These are phyloP conservation scores for Camelina hispida DNA, from an alignment of 345 rosid species.

Conservation along the genomic window DNA sequence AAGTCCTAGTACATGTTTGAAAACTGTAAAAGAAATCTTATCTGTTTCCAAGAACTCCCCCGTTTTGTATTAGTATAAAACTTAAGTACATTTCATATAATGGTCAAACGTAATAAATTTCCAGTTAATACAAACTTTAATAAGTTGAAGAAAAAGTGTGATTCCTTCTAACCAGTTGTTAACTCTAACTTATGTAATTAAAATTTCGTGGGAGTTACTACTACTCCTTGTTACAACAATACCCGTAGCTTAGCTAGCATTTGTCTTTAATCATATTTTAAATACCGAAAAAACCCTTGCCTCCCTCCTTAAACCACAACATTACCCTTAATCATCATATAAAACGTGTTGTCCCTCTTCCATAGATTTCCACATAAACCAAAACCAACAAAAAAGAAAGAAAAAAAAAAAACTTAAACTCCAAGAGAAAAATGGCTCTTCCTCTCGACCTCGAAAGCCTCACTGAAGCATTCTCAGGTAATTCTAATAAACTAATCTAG, in stretches of 20 bases:
- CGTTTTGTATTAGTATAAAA: slow-evolving; percentile 3
- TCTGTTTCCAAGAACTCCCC: neutral
- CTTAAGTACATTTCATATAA: neutral
- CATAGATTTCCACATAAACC: slow-evolving; percentile 13
- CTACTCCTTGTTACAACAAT: slow-evolving; percentile 37
- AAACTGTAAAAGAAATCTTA: neutral
- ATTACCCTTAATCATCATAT: slow-evolving; percentile 50
- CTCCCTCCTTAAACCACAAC: slow-evolving; percentile 41
- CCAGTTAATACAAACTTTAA: neutral
- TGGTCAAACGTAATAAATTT: slow-evolving; percentile 34
- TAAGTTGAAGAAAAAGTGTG: slow-evolving; percentile 14
- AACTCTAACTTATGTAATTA: neutral
- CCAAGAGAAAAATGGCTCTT: slow-evolving; percentile 54
- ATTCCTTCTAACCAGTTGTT: slow-evolving; percentile 8
- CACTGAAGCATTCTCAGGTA: slow-evolving; percentile 76
- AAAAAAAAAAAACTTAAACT: neutral
- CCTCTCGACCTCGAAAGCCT: slow-evolving; percentile 56
- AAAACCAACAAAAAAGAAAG: neutral
- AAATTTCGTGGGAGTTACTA: slow-evolving; percentile 32
- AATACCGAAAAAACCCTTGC: slow-evolving; percentile 34
- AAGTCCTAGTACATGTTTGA: too few species aligned
- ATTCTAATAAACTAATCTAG: neutral
- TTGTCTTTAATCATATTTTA: neutral
- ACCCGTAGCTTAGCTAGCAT: neutral
- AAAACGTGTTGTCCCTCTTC: slow-evolving; percentile 28